Conservation (phyloP, 2,329 filamentous ascomycete species). For the Verticillium dahliae region DNA sequence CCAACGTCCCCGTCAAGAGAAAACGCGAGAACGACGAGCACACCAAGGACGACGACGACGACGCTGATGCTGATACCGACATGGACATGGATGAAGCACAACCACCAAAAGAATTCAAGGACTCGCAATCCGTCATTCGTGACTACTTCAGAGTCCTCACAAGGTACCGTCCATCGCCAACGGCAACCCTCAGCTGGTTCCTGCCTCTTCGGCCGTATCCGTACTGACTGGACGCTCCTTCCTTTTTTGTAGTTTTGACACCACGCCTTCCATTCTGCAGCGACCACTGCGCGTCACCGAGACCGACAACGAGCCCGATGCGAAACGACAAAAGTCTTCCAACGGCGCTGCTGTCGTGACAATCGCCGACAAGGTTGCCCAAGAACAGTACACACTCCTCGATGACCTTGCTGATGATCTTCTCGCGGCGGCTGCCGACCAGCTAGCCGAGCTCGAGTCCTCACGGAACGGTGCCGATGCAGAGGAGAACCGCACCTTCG, state of each 20-base stretch:
- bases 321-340: conserved; percentile 55
- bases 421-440: conserved; percentile 38
- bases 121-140: conserved; percentile 29
- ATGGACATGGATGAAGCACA: conserved; percentile 18
- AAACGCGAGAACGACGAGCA: conserved; percentile 50
- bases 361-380: conserved; percentile 47
- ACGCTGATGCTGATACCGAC: conserved; percentile 18
- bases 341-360: conserved; percentile 31
- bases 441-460: conserved; percentile 36
- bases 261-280: conserved; percentile 46
- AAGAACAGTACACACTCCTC: conserved; percentile 49
- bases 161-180: conserved; percentile 18
- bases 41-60: conserved; percentile 13
- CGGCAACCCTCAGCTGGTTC: background rate
- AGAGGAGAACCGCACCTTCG: conserved; percentile 24
- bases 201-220: background rate
- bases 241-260: conserved; percentile 40
- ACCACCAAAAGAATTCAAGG: conserved; percentile 7
- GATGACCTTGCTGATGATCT: conserved; percentile 60
- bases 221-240: background rate
- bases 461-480: conserved; percentile 12
- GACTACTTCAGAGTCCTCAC: conserved; percentile 28
- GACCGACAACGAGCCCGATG: conserved; percentile 42
- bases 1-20: conserved; percentile 41
- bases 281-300: conserved; percentile 39